Evolutionary conservation across 1,139 yeast species (phyloP).

Genomic region (Hemisphaericaspora xylanilytica): DNA sequence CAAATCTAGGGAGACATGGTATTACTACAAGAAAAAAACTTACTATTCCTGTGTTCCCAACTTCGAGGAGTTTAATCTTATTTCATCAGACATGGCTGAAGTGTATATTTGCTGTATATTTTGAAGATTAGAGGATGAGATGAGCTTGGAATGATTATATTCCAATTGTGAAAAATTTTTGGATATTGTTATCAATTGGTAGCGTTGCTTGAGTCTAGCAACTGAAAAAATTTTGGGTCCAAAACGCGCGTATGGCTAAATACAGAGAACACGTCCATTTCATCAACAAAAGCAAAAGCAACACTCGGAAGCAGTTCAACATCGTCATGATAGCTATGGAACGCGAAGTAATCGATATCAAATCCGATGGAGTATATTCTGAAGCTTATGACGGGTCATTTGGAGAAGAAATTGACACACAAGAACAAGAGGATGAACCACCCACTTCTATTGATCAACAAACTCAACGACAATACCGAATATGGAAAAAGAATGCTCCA

Average conservation of each 20-base stretch:
- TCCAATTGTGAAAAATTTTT: too few relatives aligned
- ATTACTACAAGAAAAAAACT: too few relatives aligned
- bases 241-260: too few relatives aligned
- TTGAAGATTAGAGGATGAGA: too few relatives aligned
- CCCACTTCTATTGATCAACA: constrained; percentile 21
- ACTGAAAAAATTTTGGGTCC: too few relatives aligned
- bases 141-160: not conserved
- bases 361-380: not conserved
- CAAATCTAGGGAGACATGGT: too few relatives aligned
- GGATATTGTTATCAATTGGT: too few relatives aligned
- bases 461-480: constrained; percentile 37
- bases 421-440: constrained; percentile 7
- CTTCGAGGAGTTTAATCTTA: constrained; percentile 64
- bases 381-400: not conserved
- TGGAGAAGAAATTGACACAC: not conserved
- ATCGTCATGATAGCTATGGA: not conserved
- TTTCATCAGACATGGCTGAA: constrained; percentile 50
- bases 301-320: not conserved
- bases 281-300: not conserved
- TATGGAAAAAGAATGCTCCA: constrained; percentile 59
- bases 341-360: not conserved
- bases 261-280: not conserved
- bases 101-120: too few relatives aligned
- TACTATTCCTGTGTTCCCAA: constrained; percentile 77
- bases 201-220: too few relatives aligned